Evolutionary conservation across 202 grass and related monocot species (phyloP), one percentile per base, ranked within the genome.

Genomic region (Tripidium arundinaceum): DNA sequence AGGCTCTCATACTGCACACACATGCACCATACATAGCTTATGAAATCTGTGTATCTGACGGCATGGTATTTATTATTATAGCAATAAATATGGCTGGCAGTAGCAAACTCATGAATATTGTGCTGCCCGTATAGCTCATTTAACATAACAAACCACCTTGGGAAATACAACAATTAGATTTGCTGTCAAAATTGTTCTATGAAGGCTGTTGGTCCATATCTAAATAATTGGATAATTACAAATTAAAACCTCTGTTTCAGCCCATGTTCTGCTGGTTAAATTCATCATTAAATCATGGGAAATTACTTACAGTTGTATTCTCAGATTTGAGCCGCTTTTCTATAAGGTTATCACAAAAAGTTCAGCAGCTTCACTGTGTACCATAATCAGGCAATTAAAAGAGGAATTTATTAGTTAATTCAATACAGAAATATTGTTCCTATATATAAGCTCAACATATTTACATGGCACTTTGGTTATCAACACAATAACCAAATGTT

Each of bases 131-230:
- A n/a, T n/a, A n/a, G n/a, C n/a, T n/a, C n/a, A n/a, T n/a, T n/a
- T n/a, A n/a, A n/a, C n/a, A n/a, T 38, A 83, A 76, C 8, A 43
- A 81, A 81, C 42, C 43, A 98, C 96, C 96, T 98, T 98, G 45
- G 96, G 96, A 68, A 98, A 98, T 77, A 88, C 96, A 85, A 98
- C 84, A 83, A 98, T 95, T 69, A 90, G 86, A 84, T 79, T 95
- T 85, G 92, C 96, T 64, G 92, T 95, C 74, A 95, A 78, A 87
- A 98, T 90, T 82, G 96, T 91, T 93, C 96, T 98, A 77, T 98
- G 92, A 13, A 98, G 96, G 57, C 92, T 98, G 84, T 90, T 98
- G 60, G 92, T 98, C 96, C 92, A 98, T 91, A 98, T 98, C 96
- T 98, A 75, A 70, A 83, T 28, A 66, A 81, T 64, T 75, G 11